Conservation (phyloP, 179 eudicot genomes). For the Beta corolliflora region DNA sequence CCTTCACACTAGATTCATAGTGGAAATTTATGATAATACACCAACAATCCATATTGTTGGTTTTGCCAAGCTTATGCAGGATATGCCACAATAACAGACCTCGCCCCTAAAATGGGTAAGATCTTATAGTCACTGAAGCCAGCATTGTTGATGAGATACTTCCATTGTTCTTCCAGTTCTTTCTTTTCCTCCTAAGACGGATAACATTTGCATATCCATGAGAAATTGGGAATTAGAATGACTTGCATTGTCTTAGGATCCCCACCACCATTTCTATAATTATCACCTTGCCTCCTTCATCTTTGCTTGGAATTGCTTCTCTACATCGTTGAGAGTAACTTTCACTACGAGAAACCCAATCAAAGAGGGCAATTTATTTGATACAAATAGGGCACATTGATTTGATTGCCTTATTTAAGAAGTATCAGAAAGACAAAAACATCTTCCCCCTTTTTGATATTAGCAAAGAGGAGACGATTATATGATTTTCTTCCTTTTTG, state of each 20-base stretch:
- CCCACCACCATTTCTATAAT: conserved; percentile 29
- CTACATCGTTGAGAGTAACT: conserved; percentile 6
- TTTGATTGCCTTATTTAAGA: no score
- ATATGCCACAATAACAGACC: no score
- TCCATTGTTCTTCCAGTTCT: conserved; percentile 40
- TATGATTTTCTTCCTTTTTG: no score
- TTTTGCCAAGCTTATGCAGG: conserved; percentile 16
- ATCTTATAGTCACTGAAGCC: conserved; percentile 36
- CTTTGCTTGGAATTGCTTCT: conserved; percentile 32
- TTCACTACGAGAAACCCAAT: no score
- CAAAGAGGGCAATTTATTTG: no score
- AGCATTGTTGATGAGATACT: conserved; percentile 23
- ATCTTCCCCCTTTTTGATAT: no score
- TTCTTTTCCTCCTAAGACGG: conserved; percentile 19
- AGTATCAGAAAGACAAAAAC: no score
- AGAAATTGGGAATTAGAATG: not conserved
- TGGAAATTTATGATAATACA: no score
- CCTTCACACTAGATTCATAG: no score
- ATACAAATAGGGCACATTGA: no score
- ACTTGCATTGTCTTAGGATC: not conserved
- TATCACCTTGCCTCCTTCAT: conserved; percentile 31
- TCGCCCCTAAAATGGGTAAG: conserved; percentile 24
- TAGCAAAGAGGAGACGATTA: no score
- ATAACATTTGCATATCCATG: conserved; percentile 31
- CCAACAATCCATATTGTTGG: no score